A percentile compares a stretch with the other conserved stretches of the same genome.
phyloP scores from a whole-genome alignment of 1,284 basidiomycete species.

The Stereum hirsutum region DNA sequence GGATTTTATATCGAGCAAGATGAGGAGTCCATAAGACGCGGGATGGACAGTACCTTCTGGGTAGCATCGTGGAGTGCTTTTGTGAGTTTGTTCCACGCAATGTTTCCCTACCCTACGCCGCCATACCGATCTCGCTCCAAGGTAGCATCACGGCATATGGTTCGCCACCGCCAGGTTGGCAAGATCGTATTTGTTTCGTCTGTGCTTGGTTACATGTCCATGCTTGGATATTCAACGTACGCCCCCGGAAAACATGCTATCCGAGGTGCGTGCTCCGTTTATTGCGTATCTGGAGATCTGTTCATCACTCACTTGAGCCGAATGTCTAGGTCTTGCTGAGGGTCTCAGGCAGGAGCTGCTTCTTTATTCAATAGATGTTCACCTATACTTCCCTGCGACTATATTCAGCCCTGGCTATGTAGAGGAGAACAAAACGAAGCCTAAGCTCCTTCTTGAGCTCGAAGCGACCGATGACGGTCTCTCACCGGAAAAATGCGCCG shows the following conservation, averaged over 20 bases:
- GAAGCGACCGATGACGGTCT: slow-evolving; percentile 71
- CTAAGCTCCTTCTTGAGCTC: slow-evolving; percentile 69
- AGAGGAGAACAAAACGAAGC: slow-evolving; percentile 79
- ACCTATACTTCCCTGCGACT: slow-evolving; percentile 83
- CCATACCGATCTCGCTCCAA: not conserved
- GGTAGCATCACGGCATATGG: slow-evolving; percentile 60
- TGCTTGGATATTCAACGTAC: slow-evolving; percentile 84
- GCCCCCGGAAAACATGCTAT: slow-evolving; percentile 87
- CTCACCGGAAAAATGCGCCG: slow-evolving; percentile 61
- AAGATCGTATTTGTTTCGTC: slow-evolving; percentile 83
- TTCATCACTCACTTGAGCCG: slow-evolving; percentile 5
- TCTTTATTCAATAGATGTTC: slow-evolving; percentile 74
- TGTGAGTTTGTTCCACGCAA: slow-evolving; percentile 30
- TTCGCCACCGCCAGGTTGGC: slow-evolving; percentile 39
- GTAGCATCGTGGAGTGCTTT: slow-evolving; percentile 73
- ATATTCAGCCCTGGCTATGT: slow-evolving; percentile 79
- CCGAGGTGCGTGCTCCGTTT: slow-evolving; percentile 61
- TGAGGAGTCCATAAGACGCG: slow-evolving; percentile 47
- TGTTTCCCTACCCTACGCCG: not conserved
- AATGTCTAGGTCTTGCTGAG: slow-evolving; percentile 72
- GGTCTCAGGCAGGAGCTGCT: slow-evolving; percentile 76
- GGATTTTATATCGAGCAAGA: slow-evolving; percentile 67
- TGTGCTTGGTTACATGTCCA: slow-evolving; percentile 69
- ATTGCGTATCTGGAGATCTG: slow-evolving; percentile 3
- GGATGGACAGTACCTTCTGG: slow-evolving; percentile 60